phyloP scores from a whole-genome alignment of 441 rosid species.

The Arabidopsis hybrid region DNA sequence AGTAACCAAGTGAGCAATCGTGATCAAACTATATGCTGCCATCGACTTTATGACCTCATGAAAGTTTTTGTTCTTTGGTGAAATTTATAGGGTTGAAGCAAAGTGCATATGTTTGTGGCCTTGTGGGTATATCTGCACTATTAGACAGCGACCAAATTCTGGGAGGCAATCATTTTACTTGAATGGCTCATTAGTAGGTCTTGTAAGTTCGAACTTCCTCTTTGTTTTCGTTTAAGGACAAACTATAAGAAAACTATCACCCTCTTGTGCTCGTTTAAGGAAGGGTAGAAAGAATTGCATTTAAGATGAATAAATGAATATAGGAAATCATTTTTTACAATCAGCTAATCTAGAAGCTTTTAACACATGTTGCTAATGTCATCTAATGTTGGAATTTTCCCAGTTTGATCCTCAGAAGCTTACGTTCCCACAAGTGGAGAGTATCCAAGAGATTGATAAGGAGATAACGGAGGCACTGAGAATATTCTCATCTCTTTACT shows the following conservation, averaged over 20 bases:
- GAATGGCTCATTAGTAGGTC: background rate
- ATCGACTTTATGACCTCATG: background rate
- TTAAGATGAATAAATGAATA: slow-evolving; percentile 25
- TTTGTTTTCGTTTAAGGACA: slow-evolving; percentile 1
- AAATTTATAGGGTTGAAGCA: background rate
- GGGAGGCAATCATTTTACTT: background rate
- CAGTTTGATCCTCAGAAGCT: background rate
- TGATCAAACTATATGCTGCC: background rate
- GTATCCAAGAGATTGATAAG: slow-evolving; percentile 61
- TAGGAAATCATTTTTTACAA: slow-evolving; percentile 26
- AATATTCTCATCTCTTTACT: slow-evolving; percentile 60
- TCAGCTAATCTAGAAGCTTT: slow-evolving; percentile 14
- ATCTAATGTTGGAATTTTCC: slow-evolving; percentile 20
- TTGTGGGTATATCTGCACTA: background rate
- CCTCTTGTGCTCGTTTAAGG: background rate
- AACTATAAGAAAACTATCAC: background rate
- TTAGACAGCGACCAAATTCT: slow-evolving; percentile 17
- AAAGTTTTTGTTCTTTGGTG: background rate
- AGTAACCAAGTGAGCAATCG: background rate
- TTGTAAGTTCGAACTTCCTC: slow-evolving; percentile 24
- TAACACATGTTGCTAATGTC: slow-evolving; percentile 1
- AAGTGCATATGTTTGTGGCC: slow-evolving; percentile 13
- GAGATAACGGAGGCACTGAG: slow-evolving; percentile 67
- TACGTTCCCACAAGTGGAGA: slow-evolving; percentile 49
- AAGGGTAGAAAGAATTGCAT: background rate